phyloP scores from a whole-genome alignment of 176 grass and related monocot species.

The Oryza longistaminata region DNA sequence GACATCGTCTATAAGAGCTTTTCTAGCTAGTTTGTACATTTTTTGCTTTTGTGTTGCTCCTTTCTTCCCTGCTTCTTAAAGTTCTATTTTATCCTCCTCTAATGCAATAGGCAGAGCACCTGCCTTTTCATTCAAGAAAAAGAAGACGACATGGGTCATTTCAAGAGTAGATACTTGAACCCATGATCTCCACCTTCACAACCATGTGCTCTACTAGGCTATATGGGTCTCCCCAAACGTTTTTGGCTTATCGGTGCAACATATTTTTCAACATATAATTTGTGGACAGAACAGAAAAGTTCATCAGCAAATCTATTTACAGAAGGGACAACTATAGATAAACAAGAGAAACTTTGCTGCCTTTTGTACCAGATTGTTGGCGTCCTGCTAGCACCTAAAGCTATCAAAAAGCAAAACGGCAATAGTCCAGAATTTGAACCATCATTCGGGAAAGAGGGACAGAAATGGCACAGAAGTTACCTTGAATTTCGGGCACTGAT shows the following conservation, averaged over 20 bases:
- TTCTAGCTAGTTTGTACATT: no score
- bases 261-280: background rate
- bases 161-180: background rate
- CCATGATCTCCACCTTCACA: background rate
- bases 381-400: background rate
- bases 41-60: no score
- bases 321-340: background rate
- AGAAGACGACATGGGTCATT: background rate
- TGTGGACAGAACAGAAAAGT: background rate
- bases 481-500: slow-evolving; percentile 31
- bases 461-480: background rate
- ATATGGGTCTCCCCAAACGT: background rate
- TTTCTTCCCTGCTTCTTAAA: no score
- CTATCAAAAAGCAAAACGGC: background rate
- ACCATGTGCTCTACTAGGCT: background rate
- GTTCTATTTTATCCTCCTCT: no score
- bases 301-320: background rate
- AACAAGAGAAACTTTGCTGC: background rate
- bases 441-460: background rate
- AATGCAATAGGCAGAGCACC: no score
- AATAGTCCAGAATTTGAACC: background rate
- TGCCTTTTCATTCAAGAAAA: no score
- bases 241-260: background rate
- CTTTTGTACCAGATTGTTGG: background rate
- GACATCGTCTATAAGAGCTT: no score